phyloP scores from a whole-genome alignment of 108 stramenopile genomes.

The Schizochytrium sp. region DNA sequence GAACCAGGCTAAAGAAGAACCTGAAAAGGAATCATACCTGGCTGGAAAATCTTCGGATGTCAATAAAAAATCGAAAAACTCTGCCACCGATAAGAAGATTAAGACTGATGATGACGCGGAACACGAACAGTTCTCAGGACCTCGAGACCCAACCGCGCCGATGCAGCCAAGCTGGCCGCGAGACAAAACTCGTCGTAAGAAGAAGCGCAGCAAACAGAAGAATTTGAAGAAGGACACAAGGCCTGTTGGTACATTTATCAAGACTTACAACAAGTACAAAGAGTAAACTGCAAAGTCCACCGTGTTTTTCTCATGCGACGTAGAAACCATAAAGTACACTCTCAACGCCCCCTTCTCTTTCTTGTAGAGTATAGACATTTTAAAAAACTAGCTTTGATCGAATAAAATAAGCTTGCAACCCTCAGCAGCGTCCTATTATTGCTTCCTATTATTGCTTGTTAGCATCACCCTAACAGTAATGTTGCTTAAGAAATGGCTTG shows the following conservation, averaged over 20 bases:
- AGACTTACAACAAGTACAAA: constrained; percentile 46
- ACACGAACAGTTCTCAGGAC: not conserved
- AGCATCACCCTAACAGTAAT: too few relatives aligned
- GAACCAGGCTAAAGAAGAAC: not conserved
- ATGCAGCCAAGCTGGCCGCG: not conserved
- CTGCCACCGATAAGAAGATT: not conserved
- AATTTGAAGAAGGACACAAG: constrained; percentile 51
- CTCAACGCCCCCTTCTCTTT: not conserved
- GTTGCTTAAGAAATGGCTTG: too few relatives aligned
- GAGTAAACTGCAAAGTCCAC: not conserved
- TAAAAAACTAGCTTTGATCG: too few relatives aligned
- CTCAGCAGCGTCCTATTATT: too few relatives aligned
- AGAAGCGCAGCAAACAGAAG: constrained; percentile 42
- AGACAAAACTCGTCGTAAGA: constrained; percentile 28
- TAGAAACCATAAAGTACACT: not conserved
- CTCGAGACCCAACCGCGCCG: not conserved
- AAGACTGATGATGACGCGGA: not conserved
- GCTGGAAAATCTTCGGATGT: too few relatives aligned
- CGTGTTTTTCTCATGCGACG: not conserved
- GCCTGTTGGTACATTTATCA: constrained; percentile 44
- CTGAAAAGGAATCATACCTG: not conserved
- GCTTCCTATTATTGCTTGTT: too few relatives aligned
- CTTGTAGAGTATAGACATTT: too few relatives aligned
- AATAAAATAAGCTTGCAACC: too few relatives aligned
- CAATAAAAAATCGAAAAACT: not conserved